These are phyloP conservation scores for Leptomonas pyrrhocoris DNA, from an alignment of 208 protist genomes.

Conservation along the genomic window DNA sequence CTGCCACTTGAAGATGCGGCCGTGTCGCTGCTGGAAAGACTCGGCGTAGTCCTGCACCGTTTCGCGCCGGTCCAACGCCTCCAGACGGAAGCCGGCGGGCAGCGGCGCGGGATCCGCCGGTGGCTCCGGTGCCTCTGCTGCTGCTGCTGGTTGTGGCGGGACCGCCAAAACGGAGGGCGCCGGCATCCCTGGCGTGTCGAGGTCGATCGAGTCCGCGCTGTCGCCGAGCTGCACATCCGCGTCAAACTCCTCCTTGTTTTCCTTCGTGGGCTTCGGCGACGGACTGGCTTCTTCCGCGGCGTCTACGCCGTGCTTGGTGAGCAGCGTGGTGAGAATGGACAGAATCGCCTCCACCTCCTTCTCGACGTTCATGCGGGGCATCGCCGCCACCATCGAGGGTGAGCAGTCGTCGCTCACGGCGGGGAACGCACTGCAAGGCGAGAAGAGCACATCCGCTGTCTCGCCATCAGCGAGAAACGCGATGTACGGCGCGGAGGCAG, in stretches of 20 bases:
- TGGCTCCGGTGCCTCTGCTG: background rate
- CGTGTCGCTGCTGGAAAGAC: conserved; percentile 17
- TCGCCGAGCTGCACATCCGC: conserved; percentile 4
- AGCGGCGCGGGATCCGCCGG: background rate
- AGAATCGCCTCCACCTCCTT: conserved; percentile 7
- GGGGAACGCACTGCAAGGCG: conserved; percentile 25
- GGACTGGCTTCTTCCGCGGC: background rate
- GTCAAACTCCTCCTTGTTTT: background rate
- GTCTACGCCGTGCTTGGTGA: background rate
- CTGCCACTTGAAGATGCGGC: conserved; percentile 44
- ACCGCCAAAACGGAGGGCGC: background rate
- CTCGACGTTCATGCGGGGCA: conserved; percentile 24
- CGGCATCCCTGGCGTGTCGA: background rate
- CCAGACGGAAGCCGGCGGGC: conserved; percentile 3
- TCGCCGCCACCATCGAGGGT: conserved; percentile 30
- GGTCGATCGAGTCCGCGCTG: conserved; percentile 1
- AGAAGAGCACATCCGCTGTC: conserved; percentile 32
- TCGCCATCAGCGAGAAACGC: conserved; percentile 26
- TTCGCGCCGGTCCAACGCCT: background rate
- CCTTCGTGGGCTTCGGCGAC: background rate
- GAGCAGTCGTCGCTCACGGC: conserved; percentile 19
- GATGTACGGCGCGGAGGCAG: conserved; percentile 8
- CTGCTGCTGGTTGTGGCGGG: background rate
- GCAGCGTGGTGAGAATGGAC: conserved; percentile 18
- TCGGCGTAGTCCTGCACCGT: conserved; percentile 25